Evolutionary conservation across 2,329 filamentous ascomycete species (phyloP), one percentile per base, ranked within the genome.

Genomic region (Hortaea werneckii): DNA sequence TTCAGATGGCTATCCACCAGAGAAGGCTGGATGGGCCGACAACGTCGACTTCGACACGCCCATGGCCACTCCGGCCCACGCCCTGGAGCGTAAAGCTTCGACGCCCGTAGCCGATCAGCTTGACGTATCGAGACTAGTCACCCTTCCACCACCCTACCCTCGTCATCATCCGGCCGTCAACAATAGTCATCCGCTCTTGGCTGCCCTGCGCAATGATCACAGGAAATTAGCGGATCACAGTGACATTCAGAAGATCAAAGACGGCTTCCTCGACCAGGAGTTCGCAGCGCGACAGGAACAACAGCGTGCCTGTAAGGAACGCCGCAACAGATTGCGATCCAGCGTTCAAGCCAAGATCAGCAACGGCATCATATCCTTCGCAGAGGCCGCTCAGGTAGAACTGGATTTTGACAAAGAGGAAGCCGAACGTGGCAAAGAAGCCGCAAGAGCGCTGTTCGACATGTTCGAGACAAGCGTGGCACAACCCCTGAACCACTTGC

Each of bases 121-220:
- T 3, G 90, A 98, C 59, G 84, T 96, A 27, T 96, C 92, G 3
- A 78, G 92, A 28, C 78, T 98, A 1, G 85, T 98, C 4, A 95
- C 92, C 0, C 73, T 98, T 29, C 92, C 92, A 6, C 92, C 92
- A 1, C 86, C 92, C 1, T 96, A 94, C 63, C 92, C 92, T 1
- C 82, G 90, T 6, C 90, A 96, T 59, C 85, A 96, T 57, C 92
- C 92, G 6, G 92, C 92, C 0, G 86, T 96, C 11, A 95, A 94
- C 64, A 98, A 96, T 60, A 94, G 80, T 55, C 92, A 98, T 60
- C 92, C 92, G 0, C 84, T 94, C 53, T 75, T 98, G n/a, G 77
- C 83, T 0, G 75, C 80, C 1, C 89, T 86, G 40, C 81, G 92
- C 42, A 80, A 75, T 3, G 76, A 80, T 0, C 84, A 95, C 13